Evolutionary conservation across 2,329 filamentous ascomycete species (phyloP).

Genomic region (Aspergillus tanneri): DNA sequence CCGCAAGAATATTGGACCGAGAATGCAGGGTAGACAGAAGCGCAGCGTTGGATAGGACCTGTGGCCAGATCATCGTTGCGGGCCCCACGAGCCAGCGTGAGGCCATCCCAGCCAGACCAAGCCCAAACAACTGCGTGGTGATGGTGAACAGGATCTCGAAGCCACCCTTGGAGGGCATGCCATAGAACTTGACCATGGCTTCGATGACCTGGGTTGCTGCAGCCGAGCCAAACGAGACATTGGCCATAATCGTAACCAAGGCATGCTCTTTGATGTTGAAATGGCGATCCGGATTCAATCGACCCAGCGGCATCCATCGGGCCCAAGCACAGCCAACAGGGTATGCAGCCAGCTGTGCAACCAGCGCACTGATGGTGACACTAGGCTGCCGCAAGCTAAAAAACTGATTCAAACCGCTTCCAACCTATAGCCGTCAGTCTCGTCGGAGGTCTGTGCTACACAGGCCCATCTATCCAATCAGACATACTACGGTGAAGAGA

Average conservation of each 20-base stretch:
- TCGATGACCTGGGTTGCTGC: slow-evolving; percentile 41
- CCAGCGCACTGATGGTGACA: slow-evolving; percentile 39
- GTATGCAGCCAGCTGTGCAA: slow-evolving; percentile 47
- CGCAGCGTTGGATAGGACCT: slow-evolving; percentile 52
- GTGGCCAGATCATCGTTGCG: slow-evolving; percentile 65
- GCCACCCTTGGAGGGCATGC: slow-evolving; percentile 57
- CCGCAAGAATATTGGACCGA: slow-evolving; percentile 31
- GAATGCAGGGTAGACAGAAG: slow-evolving; percentile 46
- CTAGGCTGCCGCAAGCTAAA: slow-evolving; percentile 42
- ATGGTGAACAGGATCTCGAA: slow-evolving; percentile 62
- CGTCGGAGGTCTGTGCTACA: background rate
- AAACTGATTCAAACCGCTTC: slow-evolving; percentile 41
- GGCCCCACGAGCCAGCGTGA: slow-evolving; percentile 59
- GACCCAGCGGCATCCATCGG: slow-evolving; percentile 39
- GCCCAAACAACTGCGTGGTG: slow-evolving; percentile 63
- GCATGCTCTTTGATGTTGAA: slow-evolving; percentile 45
- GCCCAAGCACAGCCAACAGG: slow-evolving; percentile 45
- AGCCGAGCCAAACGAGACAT: slow-evolving; percentile 49
- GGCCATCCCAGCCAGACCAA: slow-evolving; percentile 61
- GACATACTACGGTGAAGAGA: slow-evolving; percentile 38
- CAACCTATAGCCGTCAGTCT: slow-evolving; percentile 26
- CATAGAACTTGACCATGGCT: slow-evolving; percentile 52
- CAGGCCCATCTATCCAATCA: background rate
- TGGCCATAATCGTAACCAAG: slow-evolving; percentile 48
- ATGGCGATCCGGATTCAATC: slow-evolving; percentile 45